phyloP scores from a whole-genome alignment of 148 eudicot species.

The Silene latifolia region DNA sequence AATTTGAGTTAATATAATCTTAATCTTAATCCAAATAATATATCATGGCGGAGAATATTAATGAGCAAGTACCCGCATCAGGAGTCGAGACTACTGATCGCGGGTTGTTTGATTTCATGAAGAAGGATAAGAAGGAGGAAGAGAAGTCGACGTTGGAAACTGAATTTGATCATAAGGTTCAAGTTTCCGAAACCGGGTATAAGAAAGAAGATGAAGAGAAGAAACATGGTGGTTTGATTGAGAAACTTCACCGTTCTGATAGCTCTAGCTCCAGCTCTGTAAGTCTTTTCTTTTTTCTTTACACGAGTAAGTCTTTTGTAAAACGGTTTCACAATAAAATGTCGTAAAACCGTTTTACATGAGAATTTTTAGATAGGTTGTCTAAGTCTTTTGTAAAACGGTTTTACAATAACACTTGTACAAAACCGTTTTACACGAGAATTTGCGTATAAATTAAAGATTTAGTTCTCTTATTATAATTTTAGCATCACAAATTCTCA shows the following conservation, averaged over 20 bases:
- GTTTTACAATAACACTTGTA: no score
- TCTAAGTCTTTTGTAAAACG: no score
- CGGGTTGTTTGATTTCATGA: constrained; percentile 65
- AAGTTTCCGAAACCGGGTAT: constrained; percentile 36
- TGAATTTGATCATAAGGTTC: constrained; percentile 53
- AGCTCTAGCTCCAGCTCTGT: constrained; percentile 65
- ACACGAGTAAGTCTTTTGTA: no score
- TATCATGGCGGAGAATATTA: constrained; percentile 43
- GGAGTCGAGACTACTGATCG: constrained; percentile 48
- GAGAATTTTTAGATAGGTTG: no score
- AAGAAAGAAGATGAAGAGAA: constrained; percentile 39
- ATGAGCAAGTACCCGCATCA: background rate
- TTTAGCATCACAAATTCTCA: no score
- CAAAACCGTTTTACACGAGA: no score
- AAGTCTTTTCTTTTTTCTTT: constrained; percentile 4
- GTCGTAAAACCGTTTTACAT: no score
- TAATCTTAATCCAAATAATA: background rate
- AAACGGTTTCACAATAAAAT: no score
- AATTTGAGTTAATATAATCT: background rate
- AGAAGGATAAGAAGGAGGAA: constrained; percentile 36
- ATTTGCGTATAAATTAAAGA: no score
- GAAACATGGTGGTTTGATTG: constrained; percentile 35
- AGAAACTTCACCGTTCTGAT: constrained; percentile 48
- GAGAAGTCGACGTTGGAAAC: constrained; percentile 31
- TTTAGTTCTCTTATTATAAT: no score